These are phyloP conservation scores for Scutellaria baicalensis DNA, from an alignment of 257 asterid genomes.

Conservation along the genomic window DNA sequence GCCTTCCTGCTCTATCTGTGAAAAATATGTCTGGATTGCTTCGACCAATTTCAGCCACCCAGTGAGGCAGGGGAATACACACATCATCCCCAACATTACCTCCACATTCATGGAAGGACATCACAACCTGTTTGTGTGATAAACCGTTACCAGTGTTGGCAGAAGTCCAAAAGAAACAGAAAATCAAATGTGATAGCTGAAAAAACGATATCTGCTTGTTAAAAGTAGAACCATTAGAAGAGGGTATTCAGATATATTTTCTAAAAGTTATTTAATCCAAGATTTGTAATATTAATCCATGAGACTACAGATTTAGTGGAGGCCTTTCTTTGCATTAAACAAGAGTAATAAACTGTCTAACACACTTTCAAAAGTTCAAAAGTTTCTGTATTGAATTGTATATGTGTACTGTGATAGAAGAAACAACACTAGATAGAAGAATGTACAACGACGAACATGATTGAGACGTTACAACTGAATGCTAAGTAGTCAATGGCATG, in stretches of 20 bases:
- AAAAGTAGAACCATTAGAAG: neutral
- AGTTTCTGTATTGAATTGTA: neutral
- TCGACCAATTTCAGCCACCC: slow-evolving; percentile 86
- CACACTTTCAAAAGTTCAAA: neutral
- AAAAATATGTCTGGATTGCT: slow-evolving; percentile 86
- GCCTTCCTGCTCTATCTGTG: slow-evolving; percentile 83
- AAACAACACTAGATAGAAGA: slow-evolving; percentile 7
- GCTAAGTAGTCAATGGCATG: slow-evolving; percentile 13
- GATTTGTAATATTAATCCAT: neutral
- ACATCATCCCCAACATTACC: slow-evolving; percentile 84
- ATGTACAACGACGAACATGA: neutral
- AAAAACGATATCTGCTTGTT: neutral
- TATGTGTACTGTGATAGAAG: neutral
- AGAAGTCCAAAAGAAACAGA: slow-evolving; percentile 6
- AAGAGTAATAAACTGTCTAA: neutral
- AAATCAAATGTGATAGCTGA: neutral
- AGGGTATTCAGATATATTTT: neutral
- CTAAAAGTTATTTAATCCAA: neutral
- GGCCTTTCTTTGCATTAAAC: neutral
- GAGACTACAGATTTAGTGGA: neutral
- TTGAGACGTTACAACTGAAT: neutral
- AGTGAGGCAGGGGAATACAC: slow-evolving; percentile 79
- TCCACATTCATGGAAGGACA: slow-evolving; percentile 91
- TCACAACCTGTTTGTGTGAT: slow-evolving; percentile 51
- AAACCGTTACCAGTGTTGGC: slow-evolving; percentile 13